Evolutionary conservation across 345 rosid genomes (phyloP).

Genomic region (Brassica incana): DNA sequence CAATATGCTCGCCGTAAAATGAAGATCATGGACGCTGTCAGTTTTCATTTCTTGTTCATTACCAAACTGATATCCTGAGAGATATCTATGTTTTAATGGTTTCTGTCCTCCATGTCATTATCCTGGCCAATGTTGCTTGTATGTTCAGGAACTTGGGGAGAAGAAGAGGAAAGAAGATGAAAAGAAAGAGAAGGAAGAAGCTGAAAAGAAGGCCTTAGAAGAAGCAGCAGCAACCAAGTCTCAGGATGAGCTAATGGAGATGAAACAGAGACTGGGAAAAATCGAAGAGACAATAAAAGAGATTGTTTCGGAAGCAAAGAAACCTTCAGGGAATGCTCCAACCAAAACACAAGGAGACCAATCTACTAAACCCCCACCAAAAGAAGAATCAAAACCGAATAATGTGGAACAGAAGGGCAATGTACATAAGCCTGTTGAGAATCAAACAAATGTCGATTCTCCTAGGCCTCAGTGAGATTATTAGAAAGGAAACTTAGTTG

Average conservation of each 20-base stretch:
- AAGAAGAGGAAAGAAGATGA: slow-evolving; percentile 57
- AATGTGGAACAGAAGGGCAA: neutral
- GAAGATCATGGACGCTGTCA: slow-evolving; percentile 85
- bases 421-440: slow-evolving; percentile 13
- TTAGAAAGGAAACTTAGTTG: slow-evolving; percentile 19
- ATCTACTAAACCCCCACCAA: slow-evolving; percentile 26
- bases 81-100: neutral
- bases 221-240: slow-evolving; percentile 44
- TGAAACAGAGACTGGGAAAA: slow-evolving; percentile 68
- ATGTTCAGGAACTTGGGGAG: slow-evolving; percentile 61
- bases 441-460: slow-evolving; percentile 13
- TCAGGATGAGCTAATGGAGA: slow-evolving; percentile 49
- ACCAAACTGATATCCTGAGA: neutral
- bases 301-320: slow-evolving; percentile 62
- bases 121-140: neutral
- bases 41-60: neutral
- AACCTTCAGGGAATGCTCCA: slow-evolving; percentile 37
- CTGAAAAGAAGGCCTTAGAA: slow-evolving; percentile 49
- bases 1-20: slow-evolving; percentile 81
- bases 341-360: slow-evolving; percentile 41
- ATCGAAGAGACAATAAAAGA: slow-evolving; percentile 72
- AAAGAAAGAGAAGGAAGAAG: slow-evolving; percentile 52
- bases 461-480: slow-evolving; percentile 2
- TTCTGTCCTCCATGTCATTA: neutral
- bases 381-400: slow-evolving; percentile 7